Evolutionary conservation across 495 filamentous ascomycete genomes (phyloP), one percentile per base, ranked within the genome.

Genomic region (Penicillium cataractarum): DNA sequence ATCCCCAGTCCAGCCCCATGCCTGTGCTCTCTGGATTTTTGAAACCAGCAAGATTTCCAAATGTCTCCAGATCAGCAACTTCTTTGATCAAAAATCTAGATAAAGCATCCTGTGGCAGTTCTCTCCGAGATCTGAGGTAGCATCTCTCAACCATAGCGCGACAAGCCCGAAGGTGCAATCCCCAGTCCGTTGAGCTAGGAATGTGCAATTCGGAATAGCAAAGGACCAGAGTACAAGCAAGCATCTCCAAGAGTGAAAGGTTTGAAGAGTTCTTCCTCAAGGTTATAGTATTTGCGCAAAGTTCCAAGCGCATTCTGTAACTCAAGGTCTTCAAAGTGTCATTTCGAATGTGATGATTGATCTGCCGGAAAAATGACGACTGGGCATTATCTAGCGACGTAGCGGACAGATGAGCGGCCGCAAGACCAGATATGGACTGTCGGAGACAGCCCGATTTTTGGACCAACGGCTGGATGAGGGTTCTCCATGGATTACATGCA

Each of bases 381-480:
- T 33, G 55, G 31, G 52, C 64, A 26, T 58, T 46, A 10, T 61
- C 66, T 42, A 55, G 3, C 22, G 60, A 62, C 39, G 65, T 65
- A 27, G 63, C 58, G 2, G 61, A 62, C 46, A 70, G 44, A 58
- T 70, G 67, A 31, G 67, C 60, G 4, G 67, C 67, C 4, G 67
- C 64, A 21, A 65, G 58, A 31, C 61, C 56, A 13, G 64, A 60
- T 13, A 70, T 62, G 13, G 64, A 60, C 35, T 67, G 31, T 19
- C 62, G 58, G 10, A 70, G 56, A 49, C 52, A 65, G 13, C 27
- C 12, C 15, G 58, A 67, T 48, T 49, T 58, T 4, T 24, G 37
- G 6, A 55, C 57, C 15, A 65, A 27, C 26, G 62, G 62, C 15
- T 55, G 26, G n/a, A 65, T 48, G 22, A 65, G 27, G 35, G 32